A percentile compares a stretch with the other conserved stretches of the same genome.
These are phyloP conservation scores for Phoma sp. DNA, from an alignment of 2,329 filamentous ascomycete species.

Conservation along the genomic window DNA sequence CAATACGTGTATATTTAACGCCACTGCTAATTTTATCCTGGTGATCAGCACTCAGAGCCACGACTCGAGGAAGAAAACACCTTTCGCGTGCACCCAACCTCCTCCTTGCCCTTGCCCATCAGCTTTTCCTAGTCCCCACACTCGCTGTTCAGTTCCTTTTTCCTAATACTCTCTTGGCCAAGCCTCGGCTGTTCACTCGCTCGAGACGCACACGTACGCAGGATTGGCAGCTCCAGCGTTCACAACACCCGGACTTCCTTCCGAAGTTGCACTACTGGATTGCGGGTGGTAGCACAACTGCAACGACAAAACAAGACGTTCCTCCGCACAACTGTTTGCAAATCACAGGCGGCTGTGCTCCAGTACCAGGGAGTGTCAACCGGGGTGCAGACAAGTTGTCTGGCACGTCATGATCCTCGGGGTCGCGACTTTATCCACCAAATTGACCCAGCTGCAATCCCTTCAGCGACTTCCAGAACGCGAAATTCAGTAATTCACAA, in stretches of 20 bases:
- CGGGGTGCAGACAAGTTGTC: conserved; percentile 1
- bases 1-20: too few species aligned
- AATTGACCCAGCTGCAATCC: neutral
- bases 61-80: conserved; percentile 29
- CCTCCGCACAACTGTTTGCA: conserved; percentile 22
- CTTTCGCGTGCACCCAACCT: conserved; percentile 26
- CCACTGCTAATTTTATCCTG: too few species aligned
- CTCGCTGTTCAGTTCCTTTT: conserved; percentile 34
- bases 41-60: conserved; percentile 35
- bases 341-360: conserved; percentile 17
- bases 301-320: conserved; percentile 17
- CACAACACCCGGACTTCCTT: conserved; percentile 18
- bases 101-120: conserved; percentile 23
- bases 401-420: conserved; percentile 14
- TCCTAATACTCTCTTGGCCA: conserved; percentile 14
- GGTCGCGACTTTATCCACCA: neutral
- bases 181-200: conserved; percentile 10
- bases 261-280: conserved; percentile 22
- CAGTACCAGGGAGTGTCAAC: conserved; percentile 7
- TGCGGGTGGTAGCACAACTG: conserved; percentile 20
- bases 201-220: conserved; percentile 5
- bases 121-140: conserved; percentile 23
- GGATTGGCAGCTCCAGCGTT: conserved; percentile 9
- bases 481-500: neutral
- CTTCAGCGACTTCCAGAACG: conserved; percentile 2